Evolutionary conservation across 2,329 filamentous ascomycete genomes (phyloP), one percentile per base, ranked within the genome.

Genomic region (Boeremia exigua): DNA sequence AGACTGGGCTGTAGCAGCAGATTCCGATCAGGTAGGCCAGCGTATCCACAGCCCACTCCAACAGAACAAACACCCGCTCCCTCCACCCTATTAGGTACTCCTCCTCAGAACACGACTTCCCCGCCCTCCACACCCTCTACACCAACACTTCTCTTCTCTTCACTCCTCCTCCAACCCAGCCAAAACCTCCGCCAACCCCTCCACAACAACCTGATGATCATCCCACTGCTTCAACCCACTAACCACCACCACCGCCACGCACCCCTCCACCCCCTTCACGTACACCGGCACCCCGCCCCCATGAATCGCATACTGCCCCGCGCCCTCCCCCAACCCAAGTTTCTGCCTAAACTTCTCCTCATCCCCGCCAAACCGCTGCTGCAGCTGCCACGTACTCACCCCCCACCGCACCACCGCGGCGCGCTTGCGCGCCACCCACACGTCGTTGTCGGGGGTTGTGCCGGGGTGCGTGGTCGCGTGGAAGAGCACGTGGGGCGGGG

Each of bases 201-300:
- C 88, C 1, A 89, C 82, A 70, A 93, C 86, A 43, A 92, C 86
- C 27, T 86, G 86, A 74, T 94, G 90, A 75, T 94, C 90, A 77
- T 92, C 84, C 69, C 89, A 82, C 78, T 92, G 89, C 81, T 87
- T 89, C 74, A 94, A 74, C 9, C 90, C 90, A 73, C 87, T 90
- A 2, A 94, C 90, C 12, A 92, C 85, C 4, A 91, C 84, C 2
- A 92, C 87, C 0, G 84, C 90, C 12, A 92, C 87, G 4, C 91
- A 76, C 0, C 88, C 88, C 75, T 92, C 89, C 1, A 92, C 88
- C 0, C 87, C 86, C 48, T 77, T 77, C 8, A 93, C 89, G 6
- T 84, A 80, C 19, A 94, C 82, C 0, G 90, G 90, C 54, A 91
- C 84, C 0, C 81, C 90, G 15, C 91, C 90, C 0, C 91, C 90